These are phyloP conservation scores for Talaromyces borbonicus DNA, from an alignment of 495 filamentous ascomycete genomes.

Conservation along the genomic window DNA sequence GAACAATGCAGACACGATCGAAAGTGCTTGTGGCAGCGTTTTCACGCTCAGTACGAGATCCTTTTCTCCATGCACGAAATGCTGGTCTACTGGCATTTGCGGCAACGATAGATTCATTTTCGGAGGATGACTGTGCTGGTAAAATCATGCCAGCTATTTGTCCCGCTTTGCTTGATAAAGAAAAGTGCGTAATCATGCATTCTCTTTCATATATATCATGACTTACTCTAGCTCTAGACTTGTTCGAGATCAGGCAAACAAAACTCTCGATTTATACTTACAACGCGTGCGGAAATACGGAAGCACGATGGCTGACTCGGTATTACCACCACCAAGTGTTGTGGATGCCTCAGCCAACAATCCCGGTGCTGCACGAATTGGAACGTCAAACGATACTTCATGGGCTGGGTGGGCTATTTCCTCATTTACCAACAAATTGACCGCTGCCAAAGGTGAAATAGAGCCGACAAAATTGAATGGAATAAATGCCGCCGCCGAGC, in stretches of 20 bases:
- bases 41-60: slow-evolving; percentile 76
- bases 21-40: slow-evolving; percentile 94
- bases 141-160: slow-evolving; percentile 77
- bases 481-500: slow-evolving; percentile 21
- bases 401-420: slow-evolving; percentile 99
- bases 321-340: slow-evolving; percentile 39
- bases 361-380: slow-evolving; percentile 53
- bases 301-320: slow-evolving; percentile 70
- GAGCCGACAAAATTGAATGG: slow-evolving; percentile 36
- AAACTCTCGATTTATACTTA: slow-evolving; percentile 83
- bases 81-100: slow-evolving; percentile 77
- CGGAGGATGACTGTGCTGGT: slow-evolving; percentile 78
- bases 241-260: slow-evolving; percentile 81
- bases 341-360: slow-evolving; percentile 25
- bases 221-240: slow-evolving; percentile 31
- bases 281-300: slow-evolving; percentile 71
- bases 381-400: slow-evolving; percentile 60
- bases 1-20: slow-evolving; percentile 54
- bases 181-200: slow-evolving; percentile 48
- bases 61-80: slow-evolving; percentile 86
- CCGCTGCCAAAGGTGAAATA: slow-evolving; percentile 76
- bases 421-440: slow-evolving; percentile 93
- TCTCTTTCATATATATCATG: not conserved
- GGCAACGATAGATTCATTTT: slow-evolving; percentile 78
- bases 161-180: slow-evolving; percentile 74